These are phyloP conservation scores for Beauveria brongniartii DNA, from an alignment of 2,329 filamentous ascomycete species.

Conservation along the genomic window DNA sequence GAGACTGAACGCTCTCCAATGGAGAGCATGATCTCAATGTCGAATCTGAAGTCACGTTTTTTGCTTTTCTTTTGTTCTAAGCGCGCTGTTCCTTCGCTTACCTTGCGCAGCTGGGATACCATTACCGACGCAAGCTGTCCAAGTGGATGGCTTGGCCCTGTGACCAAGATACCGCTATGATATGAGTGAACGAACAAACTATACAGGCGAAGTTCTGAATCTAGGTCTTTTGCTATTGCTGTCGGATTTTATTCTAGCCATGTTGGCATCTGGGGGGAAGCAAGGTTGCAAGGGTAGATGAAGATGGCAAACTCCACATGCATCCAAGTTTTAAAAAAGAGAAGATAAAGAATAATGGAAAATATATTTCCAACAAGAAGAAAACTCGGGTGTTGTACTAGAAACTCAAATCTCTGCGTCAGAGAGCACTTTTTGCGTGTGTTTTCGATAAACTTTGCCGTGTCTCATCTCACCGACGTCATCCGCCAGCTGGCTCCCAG, in stretches of 20 bases:
- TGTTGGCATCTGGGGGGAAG: no score
- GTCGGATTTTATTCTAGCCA: background rate
- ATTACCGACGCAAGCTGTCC: background rate
- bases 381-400: no score
- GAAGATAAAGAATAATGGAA: background rate
- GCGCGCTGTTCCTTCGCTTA: background rate
- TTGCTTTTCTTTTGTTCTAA: background rate
- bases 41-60: conserved; percentile 49
- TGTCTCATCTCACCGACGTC: conserved; percentile 2
- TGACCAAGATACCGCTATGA: background rate
- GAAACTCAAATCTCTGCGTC: no score
- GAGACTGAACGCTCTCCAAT: conserved; percentile 52
- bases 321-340: background rate
- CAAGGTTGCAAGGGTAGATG: no score
- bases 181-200: background rate
- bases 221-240: no score
- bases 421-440: background rate
- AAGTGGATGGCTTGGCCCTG: background rate
- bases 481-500: background rate
- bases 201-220: no score
- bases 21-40: conserved; percentile 54
- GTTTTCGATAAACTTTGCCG: background rate
- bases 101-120: background rate
- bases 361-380: no score
- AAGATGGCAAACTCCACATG: background rate